These are phyloP conservation scores for Spathaspora sp. DNA, from an alignment of 805 yeast species.

Conservation along the genomic window DNA sequence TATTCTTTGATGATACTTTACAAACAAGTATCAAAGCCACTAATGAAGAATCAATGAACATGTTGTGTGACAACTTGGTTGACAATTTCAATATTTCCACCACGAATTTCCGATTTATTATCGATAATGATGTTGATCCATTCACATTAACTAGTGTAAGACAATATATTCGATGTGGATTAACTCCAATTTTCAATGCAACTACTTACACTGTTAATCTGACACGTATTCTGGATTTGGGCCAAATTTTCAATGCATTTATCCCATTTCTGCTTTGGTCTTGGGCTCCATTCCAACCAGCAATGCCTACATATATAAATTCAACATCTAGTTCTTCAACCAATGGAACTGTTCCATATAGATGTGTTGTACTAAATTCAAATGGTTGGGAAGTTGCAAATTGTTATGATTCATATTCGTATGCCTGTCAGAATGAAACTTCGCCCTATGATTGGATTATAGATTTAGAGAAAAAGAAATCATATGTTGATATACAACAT, in stretches of 20 bases:
- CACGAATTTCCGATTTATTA: slow-evolving; percentile 23
- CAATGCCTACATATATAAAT: not conserved
- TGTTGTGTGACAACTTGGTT: slow-evolving; percentile 3
- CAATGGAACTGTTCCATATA: slow-evolving; percentile 19
- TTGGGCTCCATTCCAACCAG: slow-evolving; percentile 47
- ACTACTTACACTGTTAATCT: slow-evolving; percentile 7
- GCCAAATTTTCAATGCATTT: slow-evolving; percentile 21
- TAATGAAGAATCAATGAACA: not conserved
- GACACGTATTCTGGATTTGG: slow-evolving; percentile 20
- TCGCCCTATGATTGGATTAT: slow-evolving; percentile 45
- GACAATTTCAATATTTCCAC: slow-evolving; percentile 1
- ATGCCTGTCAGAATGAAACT: slow-evolving; percentile 50
- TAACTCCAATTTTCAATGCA: slow-evolving; percentile 57
- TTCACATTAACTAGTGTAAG: slow-evolving; percentile 39
- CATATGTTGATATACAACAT: slow-evolving; percentile 43
- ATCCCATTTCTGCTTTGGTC: slow-evolving; percentile 56
- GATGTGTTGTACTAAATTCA: slow-evolving; percentile 37
- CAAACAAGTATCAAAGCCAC: not conserved
- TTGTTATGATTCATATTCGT: slow-evolving; percentile 53
- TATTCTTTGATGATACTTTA: slow-evolving; percentile 8
- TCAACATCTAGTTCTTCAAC: not conserved
- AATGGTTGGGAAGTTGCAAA: slow-evolving; percentile 64
- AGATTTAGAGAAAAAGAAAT: slow-evolving; percentile 18
- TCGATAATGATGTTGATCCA: slow-evolving; percentile 30
- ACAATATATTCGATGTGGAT: slow-evolving; percentile 52